A percentile compares a stretch with the other conserved stretches of the same genome.
Evolutionary conservation across 441 rosid genomes (phyloP).

Genomic region (Euphorbia schlechtendalii): DNA sequence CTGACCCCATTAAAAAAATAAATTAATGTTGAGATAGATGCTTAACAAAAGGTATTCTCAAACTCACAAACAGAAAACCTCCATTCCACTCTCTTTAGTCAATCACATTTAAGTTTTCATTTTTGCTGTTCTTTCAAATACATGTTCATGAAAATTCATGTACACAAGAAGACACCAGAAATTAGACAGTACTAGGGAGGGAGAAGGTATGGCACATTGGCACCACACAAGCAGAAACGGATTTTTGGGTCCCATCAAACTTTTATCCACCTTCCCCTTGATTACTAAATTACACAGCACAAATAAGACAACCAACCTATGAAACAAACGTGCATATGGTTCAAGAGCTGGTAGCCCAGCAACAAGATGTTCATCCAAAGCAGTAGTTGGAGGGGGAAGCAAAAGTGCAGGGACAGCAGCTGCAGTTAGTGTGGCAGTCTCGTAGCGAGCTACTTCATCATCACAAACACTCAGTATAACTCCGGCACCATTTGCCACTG

Average conservation of each 20-base stretch:
- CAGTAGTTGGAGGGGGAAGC: conserved; percentile 96
- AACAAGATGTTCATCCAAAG: conserved; percentile 94
- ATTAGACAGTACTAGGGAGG: neutral
- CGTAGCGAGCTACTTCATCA: conserved; percentile 96
- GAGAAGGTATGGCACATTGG: neutral
- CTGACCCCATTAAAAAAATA: conserved; percentile 31
- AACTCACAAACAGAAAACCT: neutral
- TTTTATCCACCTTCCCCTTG: neutral
- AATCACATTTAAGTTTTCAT: neutral
- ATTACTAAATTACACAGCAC: neutral
- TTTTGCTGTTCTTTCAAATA: conserved; percentile 1
- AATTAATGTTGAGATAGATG: too few species aligned
- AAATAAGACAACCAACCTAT: conserved; percentile 47
- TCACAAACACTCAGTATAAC: conserved; percentile 97
- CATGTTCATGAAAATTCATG: neutral
- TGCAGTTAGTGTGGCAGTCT: conserved; percentile 93
- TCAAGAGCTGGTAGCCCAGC: conserved; percentile 99
- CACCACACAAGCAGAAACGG: neutral
- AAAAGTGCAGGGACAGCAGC: conserved; percentile 98
- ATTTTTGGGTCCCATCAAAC: neutral
- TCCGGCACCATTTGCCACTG: conserved; percentile 99
- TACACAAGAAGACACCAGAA: neutral
- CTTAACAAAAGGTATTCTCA: too few species aligned
- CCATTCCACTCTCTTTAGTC: neutral
- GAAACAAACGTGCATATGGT: conserved; percentile 95